Evolutionary conservation across 176 grass and related monocot species (phyloP).

Genomic region (Juncus inflexus): DNA sequence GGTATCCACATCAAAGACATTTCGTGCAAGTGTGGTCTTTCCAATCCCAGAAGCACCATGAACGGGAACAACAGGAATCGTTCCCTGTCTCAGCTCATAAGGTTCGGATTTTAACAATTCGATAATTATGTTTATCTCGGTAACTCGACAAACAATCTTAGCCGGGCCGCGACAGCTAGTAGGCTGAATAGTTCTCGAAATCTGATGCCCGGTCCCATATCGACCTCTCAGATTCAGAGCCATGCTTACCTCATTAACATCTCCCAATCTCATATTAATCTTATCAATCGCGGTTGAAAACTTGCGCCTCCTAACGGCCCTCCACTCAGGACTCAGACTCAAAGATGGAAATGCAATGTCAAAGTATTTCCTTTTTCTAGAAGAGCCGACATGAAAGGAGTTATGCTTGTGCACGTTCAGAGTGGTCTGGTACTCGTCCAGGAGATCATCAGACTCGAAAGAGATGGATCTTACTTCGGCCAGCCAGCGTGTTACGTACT

Average conservation of each 20-base stretch:
- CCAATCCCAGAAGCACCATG: constrained; percentile 40
- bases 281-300: constrained; percentile 20
- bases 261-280: constrained; percentile 23
- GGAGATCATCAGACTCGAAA: constrained; percentile 43
- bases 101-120: constrained; percentile 9
- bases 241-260: constrained; percentile 10
- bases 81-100: too few species aligned
- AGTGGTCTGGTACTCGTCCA: constrained; percentile 33
- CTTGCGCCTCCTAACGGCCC: constrained; percentile 5
- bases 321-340: background rate
- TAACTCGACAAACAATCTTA: constrained; percentile 6
- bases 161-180: constrained; percentile 10
- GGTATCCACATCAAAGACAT: constrained; percentile 4
- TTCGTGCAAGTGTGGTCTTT: constrained; percentile 47
- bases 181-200: background rate
- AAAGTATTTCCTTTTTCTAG: constrained; percentile 38
- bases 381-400: background rate
- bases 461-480: constrained; percentile 27
- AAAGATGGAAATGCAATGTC: background rate
- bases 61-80: constrained; percentile 35
- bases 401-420: constrained; percentile 13
- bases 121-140: constrained; percentile 20
- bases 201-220: constrained; percentile 19
- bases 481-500: constrained; percentile 35
- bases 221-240: constrained; percentile 7